Percentiles rank a stretch among this genome's conserved stretches.
Evolutionary conservation across 2,329 filamentous ascomycete species (phyloP).

Genomic region (Teratosphaeriaceae sp.): DNA sequence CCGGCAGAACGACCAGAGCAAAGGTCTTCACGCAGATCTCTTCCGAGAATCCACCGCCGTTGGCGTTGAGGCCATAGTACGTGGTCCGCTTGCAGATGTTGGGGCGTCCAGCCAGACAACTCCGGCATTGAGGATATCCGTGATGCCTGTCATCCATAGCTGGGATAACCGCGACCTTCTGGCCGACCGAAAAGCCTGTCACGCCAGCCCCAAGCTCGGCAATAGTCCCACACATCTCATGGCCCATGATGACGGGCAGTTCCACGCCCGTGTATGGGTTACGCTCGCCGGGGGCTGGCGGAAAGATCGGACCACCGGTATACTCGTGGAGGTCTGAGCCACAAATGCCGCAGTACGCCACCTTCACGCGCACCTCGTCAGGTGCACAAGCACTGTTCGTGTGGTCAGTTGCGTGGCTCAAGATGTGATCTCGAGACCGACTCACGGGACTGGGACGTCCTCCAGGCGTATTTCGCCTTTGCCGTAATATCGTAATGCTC

Average conservation of each 20-base stretch:
- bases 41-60: conserved; percentile 51
- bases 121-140: conserved; percentile 49
- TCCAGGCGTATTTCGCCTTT: too few relatives aligned
- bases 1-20: conserved; percentile 46
- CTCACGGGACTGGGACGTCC: too few relatives aligned
- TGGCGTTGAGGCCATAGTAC: conserved; percentile 38
- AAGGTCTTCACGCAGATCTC: conserved; percentile 45
- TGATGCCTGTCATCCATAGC: background rate
- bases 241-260: conserved; percentile 54
- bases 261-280: conserved; percentile 43
- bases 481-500: too few relatives aligned
- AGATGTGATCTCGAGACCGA: too few relatives aligned
- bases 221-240: conserved; percentile 58
- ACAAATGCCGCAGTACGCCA: background rate
- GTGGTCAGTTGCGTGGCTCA: too few relatives aligned
- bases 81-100: conserved; percentile 54
- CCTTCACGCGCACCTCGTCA: background rate
- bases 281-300: background rate
- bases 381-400: too few relatives aligned
- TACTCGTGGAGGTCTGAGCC: background rate
- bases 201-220: conserved; percentile 48
- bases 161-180: conserved; percentile 54
- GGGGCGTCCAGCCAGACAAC: conserved; percentile 46
- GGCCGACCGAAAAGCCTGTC: conserved; percentile 36
- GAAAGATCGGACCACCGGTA: background rate